These are phyloP conservation scores for Chalaropsis thielavioides DNA, from an alignment of 2,329 filamentous ascomycete genomes.

Conservation along the genomic window DNA sequence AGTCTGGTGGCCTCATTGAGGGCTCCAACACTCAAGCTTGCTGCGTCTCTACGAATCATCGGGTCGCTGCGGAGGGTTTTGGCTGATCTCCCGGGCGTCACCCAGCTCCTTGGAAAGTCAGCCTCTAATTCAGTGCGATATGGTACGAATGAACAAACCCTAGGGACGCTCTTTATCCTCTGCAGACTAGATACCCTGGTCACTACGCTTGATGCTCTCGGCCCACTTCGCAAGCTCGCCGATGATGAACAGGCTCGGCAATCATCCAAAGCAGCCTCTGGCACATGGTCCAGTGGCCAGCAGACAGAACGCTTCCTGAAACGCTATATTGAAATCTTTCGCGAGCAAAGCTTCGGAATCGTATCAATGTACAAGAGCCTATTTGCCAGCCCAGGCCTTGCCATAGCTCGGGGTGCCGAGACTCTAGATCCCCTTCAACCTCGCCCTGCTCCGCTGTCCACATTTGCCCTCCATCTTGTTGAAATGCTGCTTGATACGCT, in stretches of 20 bases:
- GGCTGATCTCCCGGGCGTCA: conserved; percentile 41
- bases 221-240: conserved; percentile 73
- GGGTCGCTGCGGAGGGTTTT: conserved; percentile 81
- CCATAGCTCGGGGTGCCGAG: conserved; percentile 7
- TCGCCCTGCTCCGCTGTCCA: conserved; percentile 62
- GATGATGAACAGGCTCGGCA: conserved; percentile 59
- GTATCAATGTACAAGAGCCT: conserved; percentile 89
- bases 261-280: conserved; percentile 27
- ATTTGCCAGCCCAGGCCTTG: conserved; percentile 39
- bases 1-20: conserved; percentile 70
- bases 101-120: conserved; percentile 6
- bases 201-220: conserved; percentile 65
- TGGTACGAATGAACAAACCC: conserved; percentile 40
- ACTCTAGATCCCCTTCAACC: conserved; percentile 35
- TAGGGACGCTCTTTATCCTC: conserved; percentile 75
- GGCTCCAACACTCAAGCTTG: conserved; percentile 67
- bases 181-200: conserved; percentile 71
- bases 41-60: conserved; percentile 76
- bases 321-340: conserved; percentile 90
- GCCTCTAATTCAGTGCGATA: conserved; percentile 6
- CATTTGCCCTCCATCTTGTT: conserved; percentile 72
- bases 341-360: conserved; percentile 92
- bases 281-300: conserved; percentile 55
- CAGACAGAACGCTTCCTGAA: conserved; percentile 92
- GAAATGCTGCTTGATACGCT: conserved; percentile 67